These are phyloP conservation scores for Annulohypoxylon truncatum DNA, from an alignment of 2,329 filamentous ascomycete genomes.

Conservation along the genomic window DNA sequence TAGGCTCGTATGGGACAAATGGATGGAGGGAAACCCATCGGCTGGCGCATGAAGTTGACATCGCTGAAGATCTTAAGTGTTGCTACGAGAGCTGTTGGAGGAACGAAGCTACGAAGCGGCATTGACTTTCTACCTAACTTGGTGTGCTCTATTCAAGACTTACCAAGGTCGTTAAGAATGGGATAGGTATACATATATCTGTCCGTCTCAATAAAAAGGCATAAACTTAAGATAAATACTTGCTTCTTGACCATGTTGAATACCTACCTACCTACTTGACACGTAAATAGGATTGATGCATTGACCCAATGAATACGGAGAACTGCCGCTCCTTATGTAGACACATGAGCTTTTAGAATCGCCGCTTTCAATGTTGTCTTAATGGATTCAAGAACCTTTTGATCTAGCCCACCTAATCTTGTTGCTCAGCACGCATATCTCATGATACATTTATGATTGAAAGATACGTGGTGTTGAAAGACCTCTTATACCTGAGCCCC, in stretches of 20 bases:
- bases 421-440: too few species aligned
- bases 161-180: neutral
- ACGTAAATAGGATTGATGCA: neutral
- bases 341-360: neutral
- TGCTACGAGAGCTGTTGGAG: constrained; percentile 14
- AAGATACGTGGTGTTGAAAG: too few species aligned
- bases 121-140: constrained; percentile 5
- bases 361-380: too few species aligned
- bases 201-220: constrained; percentile 11
- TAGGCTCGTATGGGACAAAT: neutral
- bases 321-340: neutral
- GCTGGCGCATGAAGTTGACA: constrained; percentile 14
- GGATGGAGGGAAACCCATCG: constrained; percentile 1
- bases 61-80: constrained; percentile 2
- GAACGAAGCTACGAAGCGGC: constrained; percentile 24
- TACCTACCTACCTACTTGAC: neutral
- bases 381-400: too few species aligned
- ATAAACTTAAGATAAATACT: neutral
- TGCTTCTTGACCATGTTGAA: neutral
- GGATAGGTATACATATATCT: neutral
- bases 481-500: too few species aligned
- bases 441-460: too few species aligned
- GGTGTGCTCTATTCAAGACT: constrained; percentile 3
- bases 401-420: too few species aligned
- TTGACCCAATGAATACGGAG: neutral